Evolutionary conservation across 1,139 yeast species (phyloP).

Genomic region (Yamadazyma atmosphaerica): DNA sequence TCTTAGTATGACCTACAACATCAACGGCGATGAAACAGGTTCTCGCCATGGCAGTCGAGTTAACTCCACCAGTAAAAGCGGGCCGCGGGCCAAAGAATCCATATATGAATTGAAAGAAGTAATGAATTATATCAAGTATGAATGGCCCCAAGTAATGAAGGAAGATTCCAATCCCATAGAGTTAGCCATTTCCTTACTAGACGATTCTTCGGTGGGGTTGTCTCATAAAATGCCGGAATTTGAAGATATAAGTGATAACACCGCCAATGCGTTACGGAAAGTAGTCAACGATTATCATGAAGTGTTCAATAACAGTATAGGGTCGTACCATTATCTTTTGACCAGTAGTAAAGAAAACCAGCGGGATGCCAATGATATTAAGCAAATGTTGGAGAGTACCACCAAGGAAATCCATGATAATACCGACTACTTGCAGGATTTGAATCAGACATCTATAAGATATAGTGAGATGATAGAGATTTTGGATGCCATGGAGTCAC

Average conservation of each 20-base stretch:
- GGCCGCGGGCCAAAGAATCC: slow-evolving; percentile 25
- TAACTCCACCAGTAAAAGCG: slow-evolving; percentile 3
- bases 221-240: slow-evolving; percentile 71
- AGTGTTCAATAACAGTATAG: slow-evolving; percentile 79
- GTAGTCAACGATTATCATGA: slow-evolving; percentile 86
- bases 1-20: slow-evolving; percentile 22
- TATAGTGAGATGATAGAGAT: slow-evolving; percentile 72
- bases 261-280: slow-evolving; percentile 57
- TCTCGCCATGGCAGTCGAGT: slow-evolving; percentile 2
- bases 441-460: slow-evolving; percentile 61
- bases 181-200: slow-evolving; percentile 76
- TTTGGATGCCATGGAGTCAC: slow-evolving; percentile 64
- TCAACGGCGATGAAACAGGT: slow-evolving; percentile 10
- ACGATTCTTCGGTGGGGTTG: slow-evolving; percentile 84
- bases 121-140: slow-evolving; percentile 39
- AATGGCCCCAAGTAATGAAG: slow-evolving; percentile 44
- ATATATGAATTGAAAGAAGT: slow-evolving; percentile 39
- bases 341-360: slow-evolving; percentile 60
- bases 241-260: slow-evolving; percentile 49
- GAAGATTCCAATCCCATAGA: slow-evolving; percentile 74
- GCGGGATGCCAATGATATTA: slow-evolving; percentile 49
- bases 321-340: slow-evolving; percentile 67
- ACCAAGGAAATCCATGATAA: slow-evolving; percentile 54
- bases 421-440: slow-evolving; percentile 58
- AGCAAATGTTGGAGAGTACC: slow-evolving; percentile 51